A percentile compares a stretch with the other conserved stretches of the same genome.
Evolutionary conservation across 331 rosid genomes (phyloP).

Genomic region (Pyracantha coccinea): DNA sequence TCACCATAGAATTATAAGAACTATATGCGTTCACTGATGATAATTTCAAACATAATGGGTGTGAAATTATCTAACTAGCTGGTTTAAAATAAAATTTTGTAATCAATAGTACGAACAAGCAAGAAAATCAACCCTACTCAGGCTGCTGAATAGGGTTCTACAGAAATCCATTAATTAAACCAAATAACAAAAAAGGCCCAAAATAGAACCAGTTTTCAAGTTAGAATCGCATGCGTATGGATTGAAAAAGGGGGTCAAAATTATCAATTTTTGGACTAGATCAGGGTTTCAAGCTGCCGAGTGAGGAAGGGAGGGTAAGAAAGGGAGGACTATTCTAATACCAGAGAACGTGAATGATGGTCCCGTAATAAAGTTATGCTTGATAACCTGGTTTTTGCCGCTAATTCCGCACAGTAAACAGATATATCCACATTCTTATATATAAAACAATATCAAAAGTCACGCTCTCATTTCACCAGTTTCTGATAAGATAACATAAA

Average conservation of each 20-base stretch:
- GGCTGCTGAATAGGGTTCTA: background rate
- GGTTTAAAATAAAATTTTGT: background rate
- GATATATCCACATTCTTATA: background rate
- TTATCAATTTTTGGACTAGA: too few species aligned
- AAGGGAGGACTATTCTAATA: constrained; percentile 49
- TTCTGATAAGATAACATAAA: constrained; percentile 11
- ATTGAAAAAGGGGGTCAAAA: background rate
- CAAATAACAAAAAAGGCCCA: background rate
- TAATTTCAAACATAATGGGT: too few species aligned
- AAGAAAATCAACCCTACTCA: background rate
- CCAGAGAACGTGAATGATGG: constrained; percentile 34
- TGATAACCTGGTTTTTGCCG: constrained; percentile 5
- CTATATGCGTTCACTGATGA: too few species aligned
- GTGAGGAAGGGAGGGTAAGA: background rate
- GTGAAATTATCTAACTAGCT: background rate
- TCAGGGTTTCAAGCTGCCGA: background rate
- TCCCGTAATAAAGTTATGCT: constrained; percentile 19
- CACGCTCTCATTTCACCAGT: constrained; percentile 28
- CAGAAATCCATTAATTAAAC: background rate
- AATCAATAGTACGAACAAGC: background rate
- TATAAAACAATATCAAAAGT: constrained; percentile 33
- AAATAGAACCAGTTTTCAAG: constrained; percentile 13
- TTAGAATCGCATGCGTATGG: constrained; percentile 28
- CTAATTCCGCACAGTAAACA: constrained; percentile 29
- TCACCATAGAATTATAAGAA: background rate